Evolutionary conservation across 306 rosid genomes (phyloP), one percentile per base, ranked within the genome.

Genomic region (Lathyrus aphaca): DNA sequence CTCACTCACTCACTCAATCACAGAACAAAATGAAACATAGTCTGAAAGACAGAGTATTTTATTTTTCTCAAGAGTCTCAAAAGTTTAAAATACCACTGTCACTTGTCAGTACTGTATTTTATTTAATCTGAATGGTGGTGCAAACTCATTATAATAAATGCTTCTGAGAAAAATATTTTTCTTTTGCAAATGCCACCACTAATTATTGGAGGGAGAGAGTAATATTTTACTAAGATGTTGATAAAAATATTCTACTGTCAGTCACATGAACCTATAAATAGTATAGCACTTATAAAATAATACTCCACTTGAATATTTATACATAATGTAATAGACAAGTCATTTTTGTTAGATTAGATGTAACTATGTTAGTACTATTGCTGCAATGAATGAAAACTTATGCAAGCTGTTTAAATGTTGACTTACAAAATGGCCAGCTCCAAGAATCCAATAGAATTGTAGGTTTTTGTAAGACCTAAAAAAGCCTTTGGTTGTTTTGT

Each of bases 381-480:
- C 29, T 25, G 29, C 29, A 25, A 35, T 32, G 43, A 59, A 4
- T 70, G 63, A 61, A 67, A 76, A 68, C 6, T 13, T 17, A 43
- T 35, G 69, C 18, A 43, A 67, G 59, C 46, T 66, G 69, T 32
- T 43, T 63, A 48, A 50, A 42, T 69, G 72, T 50, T 55, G 82
- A 86, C 99, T 94, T 87, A 94, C 99, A 79, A 84, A 88, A 63
- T 94, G 99, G 54, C 99, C 99, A 16, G 99, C 99, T 71, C 90
- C 84, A 58, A 94, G 99, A 75, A 94, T 91, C 99, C 99, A 94
- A 84, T 87, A 91, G 54, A 94, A 91, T 69, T 84, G 77, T 12
- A 94, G 83, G 79, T 88, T 94, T 66, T 88, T 75, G 83, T 82
- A 56, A 5, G 97, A 87, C 73, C 45, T 87, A 4, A 71, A 48